Conservation (phyloP, 202 grass and related monocot genomes). For the Schoenoplectus triqueter region DNA sequence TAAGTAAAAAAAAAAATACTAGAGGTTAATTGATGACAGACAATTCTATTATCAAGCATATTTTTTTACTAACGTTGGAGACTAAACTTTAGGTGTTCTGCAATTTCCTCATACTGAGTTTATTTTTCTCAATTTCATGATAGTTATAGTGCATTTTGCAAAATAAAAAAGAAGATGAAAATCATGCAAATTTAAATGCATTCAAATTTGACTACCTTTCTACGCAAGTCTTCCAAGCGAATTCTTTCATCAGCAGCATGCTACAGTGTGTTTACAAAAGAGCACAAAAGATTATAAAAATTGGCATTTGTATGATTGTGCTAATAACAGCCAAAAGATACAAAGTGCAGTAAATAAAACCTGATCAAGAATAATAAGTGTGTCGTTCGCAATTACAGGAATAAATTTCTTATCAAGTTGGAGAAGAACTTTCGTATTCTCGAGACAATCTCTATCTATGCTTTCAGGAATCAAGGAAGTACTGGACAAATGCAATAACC, state of each 20-base stretch:
- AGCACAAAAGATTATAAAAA: background rate
- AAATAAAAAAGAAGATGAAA: background rate
- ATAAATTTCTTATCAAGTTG: constrained; percentile 99
- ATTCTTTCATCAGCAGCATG: constrained; percentile 99
- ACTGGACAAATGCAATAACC: constrained; percentile 72
- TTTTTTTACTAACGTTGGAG: background rate
- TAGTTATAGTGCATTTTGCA: background rate
- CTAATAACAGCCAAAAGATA: constrained; percentile 39
- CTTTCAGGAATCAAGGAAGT: constrained; percentile 72
- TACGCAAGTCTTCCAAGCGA: constrained; percentile 81
- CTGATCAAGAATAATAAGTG: constrained; percentile 75
- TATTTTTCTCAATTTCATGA: background rate
- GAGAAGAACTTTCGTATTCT: constrained; percentile 79
- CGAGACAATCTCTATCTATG: constrained; percentile 74
- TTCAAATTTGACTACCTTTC: constrained; percentile 62
- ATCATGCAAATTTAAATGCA: constrained; percentile 16
- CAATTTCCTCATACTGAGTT: background rate
- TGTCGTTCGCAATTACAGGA: constrained; percentile 76
- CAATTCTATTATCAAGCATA: background rate
- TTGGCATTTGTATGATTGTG: constrained; percentile 15
- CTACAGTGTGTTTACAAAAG: constrained; percentile 55
- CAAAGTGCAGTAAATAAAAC: constrained; percentile 38
- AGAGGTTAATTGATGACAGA: constrained; percentile 5
- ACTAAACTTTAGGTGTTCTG: background rate
- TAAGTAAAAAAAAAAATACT: background rate